Base-by-base conservation (phyloP, 2,329 filamentous ascomycete genomes). In the Penicillium freii region DNA sequence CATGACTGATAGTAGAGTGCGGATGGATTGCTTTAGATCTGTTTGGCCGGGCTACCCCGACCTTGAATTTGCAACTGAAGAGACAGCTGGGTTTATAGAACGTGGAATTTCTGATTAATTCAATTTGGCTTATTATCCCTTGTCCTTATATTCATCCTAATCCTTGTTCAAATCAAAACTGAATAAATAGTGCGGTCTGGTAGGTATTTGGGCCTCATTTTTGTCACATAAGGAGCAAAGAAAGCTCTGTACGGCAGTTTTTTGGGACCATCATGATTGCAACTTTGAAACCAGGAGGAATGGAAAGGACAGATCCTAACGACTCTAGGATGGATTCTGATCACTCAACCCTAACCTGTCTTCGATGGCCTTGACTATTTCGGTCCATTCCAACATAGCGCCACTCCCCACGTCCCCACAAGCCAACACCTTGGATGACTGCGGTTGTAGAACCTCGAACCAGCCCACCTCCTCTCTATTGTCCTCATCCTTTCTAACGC, bases 351-450 rank as follows among this genome's bases (percentile, higher is more conserved):
- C 54, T 15, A 56, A 27, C 40, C 49, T 38, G 36, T 79, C 69
- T 68, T 88, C 84, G 47, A 91, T 82, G 1, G 84, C 77, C 10
- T 71, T 70, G 4, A 92, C 89, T 70, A 95, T 88, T 54, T 87
- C 81, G 52, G 78, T 81, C 89, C 89, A 95, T 51, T 89, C 84
- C 66, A 82, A 83, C 91, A 96, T 96, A 3, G 86, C 91, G 2
- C 91, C 91, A 40, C 83, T 81, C 0, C 91, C 91, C 1, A 87
- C 81, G 74, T 96, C 92, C 6, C 91, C 90, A 74, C 91, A 96
- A 0, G 91, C 91, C 54, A 96, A 76, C n/a, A 80, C 80, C 78
- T 94, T 95, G 19, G 56, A 59, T 66, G 87, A 82, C 65, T 88
- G 81, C 0, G 91, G 90, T 51, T 78, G 75, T 60, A 94, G 69